Conservation (phyloP, 805 yeast genomes). For the Candida sithepensis region DNA sequence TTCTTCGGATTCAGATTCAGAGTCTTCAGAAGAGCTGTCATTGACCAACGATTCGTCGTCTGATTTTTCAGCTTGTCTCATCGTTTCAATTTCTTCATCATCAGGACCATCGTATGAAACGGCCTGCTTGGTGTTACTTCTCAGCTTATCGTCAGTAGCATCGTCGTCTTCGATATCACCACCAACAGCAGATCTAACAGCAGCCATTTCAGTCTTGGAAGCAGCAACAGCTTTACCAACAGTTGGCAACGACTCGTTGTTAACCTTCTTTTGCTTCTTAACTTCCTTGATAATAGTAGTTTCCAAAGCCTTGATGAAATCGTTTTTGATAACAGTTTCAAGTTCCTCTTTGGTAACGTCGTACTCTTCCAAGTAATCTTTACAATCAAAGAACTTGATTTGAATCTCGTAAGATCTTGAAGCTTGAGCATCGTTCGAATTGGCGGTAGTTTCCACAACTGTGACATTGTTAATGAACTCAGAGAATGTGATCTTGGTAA, state of each 20-base stretch:
- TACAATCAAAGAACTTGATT: constrained; percentile 67
- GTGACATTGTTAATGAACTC: constrained; percentile 83
- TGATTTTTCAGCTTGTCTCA: constrained; percentile 78
- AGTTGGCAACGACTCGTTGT: constrained; percentile 49
- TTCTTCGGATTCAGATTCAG: constrained; percentile 38
- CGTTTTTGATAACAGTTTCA: constrained; percentile 59
- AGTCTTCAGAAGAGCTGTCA: constrained; percentile 36
- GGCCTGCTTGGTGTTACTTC: constrained; percentile 71
- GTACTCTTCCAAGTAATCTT: constrained; percentile 82
- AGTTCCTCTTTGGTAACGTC: constrained; percentile 80
- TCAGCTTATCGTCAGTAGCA: constrained; percentile 61
- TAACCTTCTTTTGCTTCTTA: constrained; percentile 66
- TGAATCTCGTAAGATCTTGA: constrained; percentile 72
- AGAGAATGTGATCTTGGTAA: constrained; percentile 78
- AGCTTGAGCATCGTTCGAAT: constrained; percentile 40
- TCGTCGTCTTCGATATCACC: constrained; percentile 37
- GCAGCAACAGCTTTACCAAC: constrained; percentile 71
- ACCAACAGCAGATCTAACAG: constrained; percentile 26
- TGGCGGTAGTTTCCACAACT: constrained; percentile 85
- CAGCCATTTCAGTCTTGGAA: constrained; percentile 43
- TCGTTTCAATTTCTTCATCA: constrained; percentile 88
- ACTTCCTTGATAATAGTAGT: constrained; percentile 72
- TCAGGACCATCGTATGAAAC: constrained; percentile 94
- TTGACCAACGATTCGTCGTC: constrained; percentile 54
- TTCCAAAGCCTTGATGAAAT: constrained; percentile 72